Base-by-base conservation (phyloP, 2,329 filamentous ascomycete species). In the Diplodia corticola region DNA sequence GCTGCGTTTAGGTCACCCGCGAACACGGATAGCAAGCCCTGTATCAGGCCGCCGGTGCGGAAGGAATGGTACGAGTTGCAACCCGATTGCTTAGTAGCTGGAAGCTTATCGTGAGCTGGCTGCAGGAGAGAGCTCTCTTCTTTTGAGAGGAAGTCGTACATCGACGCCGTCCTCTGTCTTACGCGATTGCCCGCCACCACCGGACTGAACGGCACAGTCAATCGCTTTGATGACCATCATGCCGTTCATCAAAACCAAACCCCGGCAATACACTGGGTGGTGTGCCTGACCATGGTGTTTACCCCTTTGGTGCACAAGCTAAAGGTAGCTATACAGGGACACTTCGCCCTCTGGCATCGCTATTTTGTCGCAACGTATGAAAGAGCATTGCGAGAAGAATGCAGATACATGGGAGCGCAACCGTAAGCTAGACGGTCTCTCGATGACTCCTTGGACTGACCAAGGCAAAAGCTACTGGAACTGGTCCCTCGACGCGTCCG, bases 311-410 rank as follows among this genome's bases (percentile, higher is more conserved):
- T 6, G 20, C 44, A n/a, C 4, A 51, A 17, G 15, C 60, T 63
- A 30, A 63, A 26, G 4, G 6, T n/a, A 5, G 5, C 24, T 24
- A 1, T 20, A 13, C 40, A 74, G 71, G 76, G 74, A 1, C 76
- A 76, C 55, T 77, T 76, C 22, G 67, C 75, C 1, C 66, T 72
- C 3, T 81, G 80, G 79, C 79, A 81, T 67, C 73, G 79, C 2
- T 79, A 80, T 69, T 80, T 77, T 66, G 75, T 74, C 12, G 77
- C 80, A 71, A 71, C 74, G 0, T 81, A 80, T 67, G 80, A 82
- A 63, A 72, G 77, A 51, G 77, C 77, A 1, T 72, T 82, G 2
- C 73, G 73, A 1, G 72, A 77, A 15, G 79, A 81, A 68, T 81
- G 80, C 65, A 78, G 78, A 37, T 82, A 80, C 65, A 74, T 69